These are phyloP conservation scores for Penicillium salamii DNA, from an alignment of 495 filamentous ascomycete genomes.

Conservation along the genomic window DNA sequence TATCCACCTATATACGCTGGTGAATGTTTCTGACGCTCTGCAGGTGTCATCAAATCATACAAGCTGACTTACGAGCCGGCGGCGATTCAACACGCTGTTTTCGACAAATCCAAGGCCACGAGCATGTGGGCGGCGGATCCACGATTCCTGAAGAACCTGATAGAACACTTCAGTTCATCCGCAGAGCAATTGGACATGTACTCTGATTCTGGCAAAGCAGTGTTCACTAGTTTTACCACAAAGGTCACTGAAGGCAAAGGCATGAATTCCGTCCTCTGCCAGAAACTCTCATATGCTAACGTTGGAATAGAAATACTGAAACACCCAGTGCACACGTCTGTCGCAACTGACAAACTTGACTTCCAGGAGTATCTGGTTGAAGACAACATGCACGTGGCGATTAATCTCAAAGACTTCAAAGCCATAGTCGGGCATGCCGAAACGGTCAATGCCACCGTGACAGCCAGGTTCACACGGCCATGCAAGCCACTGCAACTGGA, in stretches of 20 bases:
- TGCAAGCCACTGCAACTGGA: conserved; percentile 78
- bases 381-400: conserved; percentile 79
- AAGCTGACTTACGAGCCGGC: conserved; percentile 85
- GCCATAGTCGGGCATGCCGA: conserved; percentile 84
- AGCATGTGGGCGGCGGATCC: conserved; percentile 81
- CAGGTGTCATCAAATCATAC: conserved; percentile 88
- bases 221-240: conserved; percentile 94
- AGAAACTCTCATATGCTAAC: neutral
- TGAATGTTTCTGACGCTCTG: conserved; percentile 2
- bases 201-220: conserved; percentile 63
- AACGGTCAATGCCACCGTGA: conserved; percentile 64
- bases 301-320: conserved; percentile 71
- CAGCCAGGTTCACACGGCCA: conserved; percentile 76
- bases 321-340: conserved; percentile 88
- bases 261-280: conserved; percentile 24
- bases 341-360: conserved; percentile 80
- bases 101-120: conserved; percentile 63
- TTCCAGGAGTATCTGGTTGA: conserved; percentile 80
- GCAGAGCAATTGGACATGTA: conserved; percentile 92
- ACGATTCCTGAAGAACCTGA: conserved; percentile 72
- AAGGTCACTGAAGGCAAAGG: conserved; percentile 82
- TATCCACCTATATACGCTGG: neutral
- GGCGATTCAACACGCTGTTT: conserved; percentile 80
- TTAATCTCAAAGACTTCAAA: conserved; percentile 93
- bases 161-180: conserved; percentile 85